Evolutionary conservation across 352 stramenopile species (phyloP).

Genomic region (Phytophthora quininea): DNA sequence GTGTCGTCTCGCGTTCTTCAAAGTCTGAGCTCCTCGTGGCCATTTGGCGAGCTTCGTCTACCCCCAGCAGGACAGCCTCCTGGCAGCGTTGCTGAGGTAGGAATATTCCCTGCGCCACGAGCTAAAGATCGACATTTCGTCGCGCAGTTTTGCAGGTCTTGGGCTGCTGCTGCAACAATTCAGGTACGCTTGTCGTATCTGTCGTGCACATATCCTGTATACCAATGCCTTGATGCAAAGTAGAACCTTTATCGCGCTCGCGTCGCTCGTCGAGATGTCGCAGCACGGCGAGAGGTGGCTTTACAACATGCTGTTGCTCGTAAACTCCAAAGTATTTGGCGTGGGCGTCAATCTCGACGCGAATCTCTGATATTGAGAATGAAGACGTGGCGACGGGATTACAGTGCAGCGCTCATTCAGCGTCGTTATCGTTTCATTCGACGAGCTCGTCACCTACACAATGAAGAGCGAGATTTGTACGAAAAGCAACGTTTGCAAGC

Average conservation of each 20-base stretch:
- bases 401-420: constrained; percentile 69
- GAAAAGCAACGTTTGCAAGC: constrained; percentile 55
- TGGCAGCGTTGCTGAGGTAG: constrained; percentile 42
- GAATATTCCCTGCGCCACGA: constrained; percentile 70
- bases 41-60: constrained; percentile 57
- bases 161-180: constrained; percentile 63
- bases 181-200: constrained; percentile 33
- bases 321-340: constrained; percentile 72
- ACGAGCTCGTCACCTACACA: constrained; percentile 33
- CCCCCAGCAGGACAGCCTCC: constrained; percentile 21
- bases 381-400: constrained; percentile 49
- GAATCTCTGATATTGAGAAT: constrained; percentile 54
- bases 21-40: constrained; percentile 72
- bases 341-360: constrained; percentile 53
- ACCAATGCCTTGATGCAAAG: too few relatives aligned
- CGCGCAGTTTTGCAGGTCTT: constrained; percentile 57
- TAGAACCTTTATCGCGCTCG: constrained; percentile 70
- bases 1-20: constrained; percentile 65
- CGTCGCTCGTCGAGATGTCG: constrained; percentile 38
- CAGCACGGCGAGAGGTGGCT: constrained; percentile 44
- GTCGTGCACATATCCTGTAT: too few relatives aligned
- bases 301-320: constrained; percentile 49
- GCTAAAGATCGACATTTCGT: constrained; percentile 73
- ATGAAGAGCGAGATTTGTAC: constrained; percentile 43
- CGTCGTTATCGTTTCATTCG: constrained; percentile 60